A percentile compares a stretch with the other conserved stretches of the same genome.
phyloP scores from a whole-genome alignment of 495 filamentous ascomycete genomes.

The Aspergillus wentii region DNA sequence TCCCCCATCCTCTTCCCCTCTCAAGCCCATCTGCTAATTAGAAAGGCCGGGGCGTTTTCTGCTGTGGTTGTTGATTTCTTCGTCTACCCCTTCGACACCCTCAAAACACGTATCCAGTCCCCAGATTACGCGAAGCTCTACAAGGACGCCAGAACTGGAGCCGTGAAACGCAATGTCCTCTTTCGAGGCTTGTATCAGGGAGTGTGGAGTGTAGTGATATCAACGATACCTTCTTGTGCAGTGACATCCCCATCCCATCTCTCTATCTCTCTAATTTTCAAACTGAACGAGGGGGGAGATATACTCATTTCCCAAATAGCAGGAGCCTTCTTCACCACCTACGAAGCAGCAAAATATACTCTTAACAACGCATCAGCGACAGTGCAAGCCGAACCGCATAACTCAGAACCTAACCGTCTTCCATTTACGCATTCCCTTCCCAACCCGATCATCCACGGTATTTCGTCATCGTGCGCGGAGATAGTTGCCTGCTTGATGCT shows the following conservation, averaged over 20 bases:
- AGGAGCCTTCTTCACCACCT: conserved; percentile 85
- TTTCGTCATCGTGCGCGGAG: conserved; percentile 70
- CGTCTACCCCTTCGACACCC: conserved; percentile 78
- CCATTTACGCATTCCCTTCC: conserved; percentile 43
- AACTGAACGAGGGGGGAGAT: background rate
- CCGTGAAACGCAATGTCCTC: conserved; percentile 48
- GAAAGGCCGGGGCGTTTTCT: conserved; percentile 80
- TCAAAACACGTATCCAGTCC: conserved; percentile 82
- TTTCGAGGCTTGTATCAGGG: conserved; percentile 84
- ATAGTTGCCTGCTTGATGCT: conserved; percentile 79
- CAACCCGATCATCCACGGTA: conserved; percentile 58
- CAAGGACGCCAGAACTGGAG: conserved; percentile 45
- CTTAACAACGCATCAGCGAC: too few relatives aligned
- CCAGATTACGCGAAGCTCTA: conserved; percentile 64
- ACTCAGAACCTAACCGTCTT: conserved; percentile 23
- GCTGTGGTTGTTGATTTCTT: conserved; percentile 77
- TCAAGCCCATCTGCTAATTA: too few relatives aligned
- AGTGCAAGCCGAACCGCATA: too few relatives aligned
- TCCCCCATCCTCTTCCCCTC: too few relatives aligned
- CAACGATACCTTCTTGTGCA: conserved; percentile 82
- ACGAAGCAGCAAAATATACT: conserved; percentile 68
- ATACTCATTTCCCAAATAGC: conserved; percentile 41
- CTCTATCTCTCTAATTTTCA: background rate
- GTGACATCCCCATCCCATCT: conserved; percentile 13
- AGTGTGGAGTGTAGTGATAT: conserved; percentile 80